phyloP scores from a whole-genome alignment of 192 early-diverging fungal species.

The Coemansia sp. region DNA sequence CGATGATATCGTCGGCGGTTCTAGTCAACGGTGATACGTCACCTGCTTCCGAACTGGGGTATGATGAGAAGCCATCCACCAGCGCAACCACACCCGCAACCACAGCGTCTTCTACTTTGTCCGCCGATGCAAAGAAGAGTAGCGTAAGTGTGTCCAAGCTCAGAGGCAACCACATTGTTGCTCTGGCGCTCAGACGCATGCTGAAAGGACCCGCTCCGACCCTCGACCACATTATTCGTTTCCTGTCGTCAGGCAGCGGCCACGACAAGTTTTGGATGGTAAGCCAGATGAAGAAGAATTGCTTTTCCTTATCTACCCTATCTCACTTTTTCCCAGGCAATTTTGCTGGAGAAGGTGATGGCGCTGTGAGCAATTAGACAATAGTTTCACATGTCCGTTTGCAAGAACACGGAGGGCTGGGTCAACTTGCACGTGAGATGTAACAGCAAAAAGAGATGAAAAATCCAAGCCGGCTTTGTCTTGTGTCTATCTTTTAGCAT shows the following conservation, averaged over 20 bases:
- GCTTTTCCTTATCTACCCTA: slow-evolving; percentile 8
- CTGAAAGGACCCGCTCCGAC: slow-evolving; percentile 61
- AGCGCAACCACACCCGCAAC: not conserved
- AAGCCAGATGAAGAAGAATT: slow-evolving; percentile 11
- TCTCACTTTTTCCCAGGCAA: not conserved
- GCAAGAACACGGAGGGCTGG: too few species aligned
- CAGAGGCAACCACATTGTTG: slow-evolving; percentile 38
- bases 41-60: not conserved
- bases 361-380: too few species aligned
- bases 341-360: not conserved
- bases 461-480: too few species aligned
- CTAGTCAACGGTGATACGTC: slow-evolving; percentile 22
- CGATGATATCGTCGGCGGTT: slow-evolving; percentile 38
- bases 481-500: too few species aligned
- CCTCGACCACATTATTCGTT: slow-evolving; percentile 64
- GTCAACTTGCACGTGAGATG: too few species aligned
- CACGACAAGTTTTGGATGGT: slow-evolving; percentile 74
- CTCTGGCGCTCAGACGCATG: slow-evolving; percentile 45
- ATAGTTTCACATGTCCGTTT: too few species aligned
- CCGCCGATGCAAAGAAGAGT: not conserved
- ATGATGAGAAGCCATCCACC: not conserved
- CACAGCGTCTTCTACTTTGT: not conserved
- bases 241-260: slow-evolving; percentile 58
- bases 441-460: too few species aligned
- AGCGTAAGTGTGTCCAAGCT: slow-evolving; percentile 10